Percentiles rank a stretch among this genome's conserved stretches.
These are phyloP conservation scores for Dendryphion nanum DNA, from an alignment of 2,329 filamentous ascomycete species.

Conservation along the genomic window DNA sequence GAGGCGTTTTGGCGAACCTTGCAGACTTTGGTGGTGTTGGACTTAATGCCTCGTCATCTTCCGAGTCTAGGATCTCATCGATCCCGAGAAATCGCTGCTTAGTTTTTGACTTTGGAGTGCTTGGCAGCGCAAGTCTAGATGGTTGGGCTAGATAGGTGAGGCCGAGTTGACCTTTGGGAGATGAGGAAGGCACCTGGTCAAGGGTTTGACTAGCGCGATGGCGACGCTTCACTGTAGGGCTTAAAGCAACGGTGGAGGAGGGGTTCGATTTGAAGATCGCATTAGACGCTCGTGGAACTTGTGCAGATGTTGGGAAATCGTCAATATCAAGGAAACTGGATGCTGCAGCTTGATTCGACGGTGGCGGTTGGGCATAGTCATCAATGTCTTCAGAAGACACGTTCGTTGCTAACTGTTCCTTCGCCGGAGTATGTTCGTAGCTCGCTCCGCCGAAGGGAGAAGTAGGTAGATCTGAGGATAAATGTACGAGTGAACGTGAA, in stretches of 20 bases:
- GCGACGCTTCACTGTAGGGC: neutral
- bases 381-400: conserved; percentile 28
- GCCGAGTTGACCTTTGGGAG: conserved; percentile 4
- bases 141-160: neutral
- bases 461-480: conserved; percentile 24
- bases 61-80: conserved; percentile 42
- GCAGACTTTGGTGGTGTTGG: conserved; percentile 34
- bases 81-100: conserved; percentile 30
- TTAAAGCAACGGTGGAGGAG: neutral
- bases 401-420: neutral
- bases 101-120: conserved; percentile 13
- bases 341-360: conserved; percentile 24
- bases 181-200: neutral
- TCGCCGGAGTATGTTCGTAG: neutral
- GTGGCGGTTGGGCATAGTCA: conserved; percentile 19
- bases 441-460: conserved; percentile 6
- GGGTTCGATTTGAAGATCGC: conserved; percentile 7
- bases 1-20: conserved; percentile 13
- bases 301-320: neutral
- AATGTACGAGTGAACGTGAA: conserved; percentile 4
- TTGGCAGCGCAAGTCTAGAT: conserved; percentile 2
- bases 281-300: conserved; percentile 7
- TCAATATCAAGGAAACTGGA: conserved; percentile 8
- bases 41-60: conserved; percentile 34
- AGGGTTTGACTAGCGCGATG: neutral